Conservation (phyloP, 179 eudicot genomes). For the Camellia oleifera region DNA sequence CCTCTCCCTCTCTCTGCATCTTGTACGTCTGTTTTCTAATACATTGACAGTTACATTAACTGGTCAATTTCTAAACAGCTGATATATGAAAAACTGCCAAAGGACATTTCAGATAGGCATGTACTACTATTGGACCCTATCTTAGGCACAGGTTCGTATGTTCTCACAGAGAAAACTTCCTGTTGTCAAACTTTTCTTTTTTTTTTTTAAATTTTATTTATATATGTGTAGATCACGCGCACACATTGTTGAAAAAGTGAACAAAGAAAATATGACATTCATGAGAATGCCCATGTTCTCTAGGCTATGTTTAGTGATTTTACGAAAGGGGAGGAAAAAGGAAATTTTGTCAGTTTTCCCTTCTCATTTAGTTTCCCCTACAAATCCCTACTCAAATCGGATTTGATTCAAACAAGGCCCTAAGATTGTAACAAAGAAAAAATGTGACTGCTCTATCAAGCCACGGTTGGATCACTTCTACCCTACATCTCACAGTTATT, state of each 20-base stretch:
- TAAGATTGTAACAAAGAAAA: neutral
- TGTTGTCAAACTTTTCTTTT: neutral
- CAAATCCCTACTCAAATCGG: too few relatives aligned
- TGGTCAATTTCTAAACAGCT: conserved; percentile 38
- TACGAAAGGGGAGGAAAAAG: neutral
- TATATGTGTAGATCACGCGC: neutral
- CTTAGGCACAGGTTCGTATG: conserved; percentile 75
- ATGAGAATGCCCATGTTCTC: too few relatives aligned
- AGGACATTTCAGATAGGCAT: conserved; percentile 79
- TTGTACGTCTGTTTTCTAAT: neutral
- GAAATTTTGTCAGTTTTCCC: neutral
- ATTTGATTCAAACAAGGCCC: neutral
- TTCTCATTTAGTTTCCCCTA: too few relatives aligned
- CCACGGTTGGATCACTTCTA: neutral
- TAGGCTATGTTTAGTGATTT: too few relatives aligned
- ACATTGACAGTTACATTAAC: neutral
- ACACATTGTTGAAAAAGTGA: neutral
- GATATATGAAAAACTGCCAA: conserved; percentile 82
- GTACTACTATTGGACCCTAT: conserved; percentile 86
- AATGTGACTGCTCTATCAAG: neutral
- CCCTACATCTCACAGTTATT: neutral
- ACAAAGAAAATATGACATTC: neutral
- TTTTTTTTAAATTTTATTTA: neutral
- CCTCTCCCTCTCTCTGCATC: too few relatives aligned
- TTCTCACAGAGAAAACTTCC: neutral